Evolutionary conservation across 257 asterid species (phyloP), one percentile per base, ranked within the genome.

Genomic region (Jacaranda mimosifolia): DNA sequence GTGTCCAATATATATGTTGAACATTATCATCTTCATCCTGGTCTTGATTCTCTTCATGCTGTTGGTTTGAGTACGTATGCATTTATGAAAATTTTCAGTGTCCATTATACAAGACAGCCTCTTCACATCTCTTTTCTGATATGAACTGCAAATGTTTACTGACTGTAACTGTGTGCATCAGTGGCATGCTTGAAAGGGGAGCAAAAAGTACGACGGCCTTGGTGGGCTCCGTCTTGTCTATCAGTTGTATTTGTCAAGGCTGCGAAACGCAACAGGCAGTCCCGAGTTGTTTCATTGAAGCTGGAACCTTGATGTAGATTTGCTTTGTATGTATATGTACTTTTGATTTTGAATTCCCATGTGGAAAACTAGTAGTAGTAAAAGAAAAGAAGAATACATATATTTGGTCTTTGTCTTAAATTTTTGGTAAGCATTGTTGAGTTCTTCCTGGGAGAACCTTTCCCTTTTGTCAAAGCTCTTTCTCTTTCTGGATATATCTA

Each of bases 101-200:
- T 26, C 32, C 32, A 26, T 2, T 26, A 26, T 26, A 26, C 2
- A 26, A 26, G 32, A 26, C 32, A 26, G 32, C 32, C 32, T 26
- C 32, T 26, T 26, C 32, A 26, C 32, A 1, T 26, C 32, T 26
- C 32, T 21, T 52, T 38, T 72, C 21, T 43, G 32, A 13, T 43
- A 15, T 42, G 71, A 69, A 65, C 63, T 35, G 62, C 32, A 18
- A 80, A 66, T 73, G 32, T 38, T 56, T 21, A 67, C 77, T 63
- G 58, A 72, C 60, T 60, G 17, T 59, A 38, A 68, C 55, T 51
- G 40, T 51, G 40, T 79, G 69, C 48, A 67, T 49, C 39, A 95
- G 99, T 95, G 86, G 99, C 99, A 55, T 95, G 99, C 90, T 89
- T 96, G 89, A 96, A 93, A 86, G 99, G 99, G 81, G 99, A 96